These are phyloP conservation scores for Agrocybe praecox DNA, from an alignment of 768 basidiomycete species.

Conservation along the genomic window DNA sequence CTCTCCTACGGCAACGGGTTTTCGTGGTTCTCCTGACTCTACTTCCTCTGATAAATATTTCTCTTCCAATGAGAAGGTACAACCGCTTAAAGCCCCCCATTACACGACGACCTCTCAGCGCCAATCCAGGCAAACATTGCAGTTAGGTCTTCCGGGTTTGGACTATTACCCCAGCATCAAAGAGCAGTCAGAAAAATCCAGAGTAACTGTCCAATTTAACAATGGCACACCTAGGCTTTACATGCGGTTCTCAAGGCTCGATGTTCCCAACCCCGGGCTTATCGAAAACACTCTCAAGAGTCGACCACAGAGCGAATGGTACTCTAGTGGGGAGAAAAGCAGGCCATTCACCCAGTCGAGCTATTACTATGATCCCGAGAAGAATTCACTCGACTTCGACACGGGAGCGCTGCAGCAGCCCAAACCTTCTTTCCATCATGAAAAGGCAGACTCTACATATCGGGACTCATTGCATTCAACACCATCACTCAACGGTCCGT, in stretches of 20 bases:
- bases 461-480: constrained; percentile 14
- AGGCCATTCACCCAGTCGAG: constrained; percentile 5
- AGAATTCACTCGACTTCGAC: neutral
- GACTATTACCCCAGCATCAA: constrained; percentile 23
- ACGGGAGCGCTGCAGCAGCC: constrained; percentile 7
- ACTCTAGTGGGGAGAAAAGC: constrained; percentile 10
- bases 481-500: constrained; percentile 14
- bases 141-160: constrained; percentile 19
- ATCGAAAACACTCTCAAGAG: constrained; percentile 28
- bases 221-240: constrained; percentile 51
- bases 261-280: constrained; percentile 38
- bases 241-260: constrained; percentile 56
- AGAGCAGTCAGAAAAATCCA: constrained; percentile 27
- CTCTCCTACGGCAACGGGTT: constrained; percentile 44
- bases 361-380: constrained; percentile 11
- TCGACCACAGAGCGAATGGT: constrained; percentile 22
- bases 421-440: constrained; percentile 10
- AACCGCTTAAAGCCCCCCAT: constrained; percentile 4
- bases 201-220: constrained; percentile 52
- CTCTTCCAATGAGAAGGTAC: constrained; percentile 5
- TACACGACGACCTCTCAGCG: constrained; percentile 18
- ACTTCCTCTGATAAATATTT: constrained; percentile 8
- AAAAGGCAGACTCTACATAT: constrained; percentile 1
- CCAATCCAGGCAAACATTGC: constrained; percentile 5
- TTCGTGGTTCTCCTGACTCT: constrained; percentile 37